Percentiles rank a stretch among this genome's conserved stretches.
Conservation (phyloP, 345 rosid species). For the Alliaria petiolata region DNA sequence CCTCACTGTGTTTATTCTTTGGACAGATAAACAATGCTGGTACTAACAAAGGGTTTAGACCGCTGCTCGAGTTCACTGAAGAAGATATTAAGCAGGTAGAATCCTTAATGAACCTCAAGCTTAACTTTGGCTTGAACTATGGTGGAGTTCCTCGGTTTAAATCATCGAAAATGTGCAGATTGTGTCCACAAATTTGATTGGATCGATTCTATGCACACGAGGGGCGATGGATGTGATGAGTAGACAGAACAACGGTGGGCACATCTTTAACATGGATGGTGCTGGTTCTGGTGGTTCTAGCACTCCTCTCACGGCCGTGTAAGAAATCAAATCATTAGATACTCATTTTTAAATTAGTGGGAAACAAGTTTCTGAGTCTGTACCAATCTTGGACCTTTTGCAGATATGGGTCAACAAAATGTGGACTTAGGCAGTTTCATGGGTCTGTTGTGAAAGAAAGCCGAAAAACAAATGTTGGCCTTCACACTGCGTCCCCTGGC, state of each 20-base stretch:
- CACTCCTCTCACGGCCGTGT: constrained; percentile 97
- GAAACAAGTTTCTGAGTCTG: constrained; percentile 7
- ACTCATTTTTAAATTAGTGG: neutral
- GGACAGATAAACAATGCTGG: constrained; percentile 90
- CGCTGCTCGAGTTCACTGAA: constrained; percentile 76
- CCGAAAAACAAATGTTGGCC: constrained; percentile 74
- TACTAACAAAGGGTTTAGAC: constrained; percentile 92
- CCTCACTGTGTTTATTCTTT: neutral
- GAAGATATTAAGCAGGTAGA: constrained; percentile 82
- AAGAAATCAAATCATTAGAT: constrained; percentile 12
- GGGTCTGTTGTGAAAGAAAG: constrained; percentile 78
- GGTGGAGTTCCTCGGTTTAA: neutral
- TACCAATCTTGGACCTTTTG: constrained; percentile 22
- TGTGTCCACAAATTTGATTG: constrained; percentile 92
- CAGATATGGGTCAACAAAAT: constrained; percentile 93
- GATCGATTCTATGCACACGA: constrained; percentile 88
- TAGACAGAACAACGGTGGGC: constrained; percentile 69
- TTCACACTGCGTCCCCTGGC: constrained; percentile 96
- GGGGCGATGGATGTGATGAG: constrained; percentile 84
- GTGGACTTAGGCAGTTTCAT: constrained; percentile 95
- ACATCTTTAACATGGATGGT: constrained; percentile 96
- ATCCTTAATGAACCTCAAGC: neutral
- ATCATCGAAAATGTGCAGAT: constrained; percentile 38
- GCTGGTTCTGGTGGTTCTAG: constrained; percentile 99
- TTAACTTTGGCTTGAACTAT: neutral